Evolutionary conservation across 768 basidiomycete genomes (phyloP), one percentile per base, ranked within the genome.

Genomic region (Agaricus sinodeliciosus): DNA sequence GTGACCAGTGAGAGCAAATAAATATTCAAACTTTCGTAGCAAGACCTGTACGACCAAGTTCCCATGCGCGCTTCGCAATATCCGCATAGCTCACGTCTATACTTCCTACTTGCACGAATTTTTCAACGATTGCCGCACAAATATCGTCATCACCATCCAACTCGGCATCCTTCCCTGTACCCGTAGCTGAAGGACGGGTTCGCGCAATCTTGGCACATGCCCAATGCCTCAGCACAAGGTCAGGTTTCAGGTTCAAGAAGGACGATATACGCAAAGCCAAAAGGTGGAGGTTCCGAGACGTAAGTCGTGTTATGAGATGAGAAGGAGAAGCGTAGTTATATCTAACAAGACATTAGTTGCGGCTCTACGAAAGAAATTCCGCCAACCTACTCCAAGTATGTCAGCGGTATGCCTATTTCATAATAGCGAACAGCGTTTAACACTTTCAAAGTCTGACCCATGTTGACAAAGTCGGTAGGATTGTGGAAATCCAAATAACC

Each of bases 401-500:
- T 95, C 28, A 99, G 72, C 3, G 95, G 94, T 40, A 98, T 87
- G 0, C 94, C 95, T 41, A 97, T 86, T 60, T 95, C 91, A 60
- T 87, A 93, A 65, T 81, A 87, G 47, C 94, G 80, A 28, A 95
- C 87, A 8, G 94, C 92, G 63, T 98, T 98, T 28, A 98, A 71
- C 36, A 99, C 94, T 63, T 94, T 93, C 22, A 99, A 75, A 1
- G 85, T 84, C 65, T 94, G 89, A 0, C 92, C 94, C 87, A 96
- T 93, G 44, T 82, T 78, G 28, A 98, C 83, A 59, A 96, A 94
- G 62, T 96, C 93, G 0, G 82, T 84, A 3, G 95, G 90, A 64
- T 97, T 90, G 63, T 93, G 89, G 25, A 93, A 76, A 63, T 98
- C 96, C 57, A 99, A 69, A 64, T 94, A 99, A 0, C 91, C 87